phyloP scores from a whole-genome alignment of 495 filamentous ascomycete genomes.

The Daldinia caldariorum region DNA sequence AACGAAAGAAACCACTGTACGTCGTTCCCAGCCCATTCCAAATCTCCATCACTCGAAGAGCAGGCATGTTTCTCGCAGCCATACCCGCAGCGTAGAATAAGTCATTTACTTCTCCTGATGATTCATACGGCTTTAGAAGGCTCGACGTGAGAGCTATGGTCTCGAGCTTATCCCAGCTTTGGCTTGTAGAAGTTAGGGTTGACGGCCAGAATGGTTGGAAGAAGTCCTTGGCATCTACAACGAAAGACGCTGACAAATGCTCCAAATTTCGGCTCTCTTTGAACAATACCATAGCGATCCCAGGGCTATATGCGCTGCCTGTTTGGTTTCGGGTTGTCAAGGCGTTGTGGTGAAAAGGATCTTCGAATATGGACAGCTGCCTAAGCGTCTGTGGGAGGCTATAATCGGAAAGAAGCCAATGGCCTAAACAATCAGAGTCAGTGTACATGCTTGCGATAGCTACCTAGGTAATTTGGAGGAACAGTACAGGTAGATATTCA shows the following conservation, averaged over 20 bases:
- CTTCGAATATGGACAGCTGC: not conserved
- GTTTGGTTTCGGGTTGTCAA: not conserved
- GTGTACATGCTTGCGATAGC: not conserved
- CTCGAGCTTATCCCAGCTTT: not conserved
- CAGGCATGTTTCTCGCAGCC: constrained; percentile 11
- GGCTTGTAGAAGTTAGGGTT: not conserved
- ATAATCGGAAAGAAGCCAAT: not conserved
- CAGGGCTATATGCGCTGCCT: not conserved
- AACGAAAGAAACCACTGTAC: constrained; percentile 14
- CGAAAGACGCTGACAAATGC: constrained; percentile 39
- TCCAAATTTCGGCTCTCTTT: constrained; percentile 15
- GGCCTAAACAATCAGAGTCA: not conserved
- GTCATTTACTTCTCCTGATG: not conserved
- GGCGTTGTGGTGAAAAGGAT: not conserved
- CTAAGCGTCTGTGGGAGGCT: not conserved
- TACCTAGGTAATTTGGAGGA: not conserved
- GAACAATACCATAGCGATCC: not conserved
- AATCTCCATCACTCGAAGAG: constrained; percentile 10
- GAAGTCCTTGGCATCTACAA: constrained; percentile 40
- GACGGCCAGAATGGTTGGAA: constrained; percentile 20
- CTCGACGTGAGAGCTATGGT: constrained; percentile 4
- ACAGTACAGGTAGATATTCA: not conserved
- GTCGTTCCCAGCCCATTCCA: not conserved
- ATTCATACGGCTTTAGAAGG: not conserved
- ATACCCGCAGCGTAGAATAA: constrained; percentile 6